Evolutionary conservation across 2,329 filamentous ascomycete genomes (phyloP).

Genomic region (Ophiocordyceps unilateralis): DNA sequence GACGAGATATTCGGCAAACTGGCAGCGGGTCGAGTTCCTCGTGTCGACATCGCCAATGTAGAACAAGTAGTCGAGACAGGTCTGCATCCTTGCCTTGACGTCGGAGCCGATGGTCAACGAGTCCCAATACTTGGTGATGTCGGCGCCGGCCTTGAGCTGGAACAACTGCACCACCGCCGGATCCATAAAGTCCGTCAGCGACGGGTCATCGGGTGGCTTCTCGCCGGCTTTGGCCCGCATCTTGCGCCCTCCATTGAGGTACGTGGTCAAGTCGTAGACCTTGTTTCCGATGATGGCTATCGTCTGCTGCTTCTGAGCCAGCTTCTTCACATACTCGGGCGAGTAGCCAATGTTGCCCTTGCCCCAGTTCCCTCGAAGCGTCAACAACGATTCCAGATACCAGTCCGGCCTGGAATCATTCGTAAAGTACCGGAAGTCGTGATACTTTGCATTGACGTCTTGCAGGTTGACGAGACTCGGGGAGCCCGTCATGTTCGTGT

Average conservation of each 20-base stretch:
- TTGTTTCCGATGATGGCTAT: constrained; percentile 65
- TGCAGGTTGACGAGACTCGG: constrained; percentile 44
- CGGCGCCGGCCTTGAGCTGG: constrained; percentile 53
- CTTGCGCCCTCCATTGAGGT: constrained; percentile 57
- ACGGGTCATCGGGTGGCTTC: constrained; percentile 23
- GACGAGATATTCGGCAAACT: constrained; percentile 80
- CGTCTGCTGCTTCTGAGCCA: constrained; percentile 43
- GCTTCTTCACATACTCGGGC: constrained; percentile 53
- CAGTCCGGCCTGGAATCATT: constrained; percentile 77
- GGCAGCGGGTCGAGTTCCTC: constrained; percentile 66
- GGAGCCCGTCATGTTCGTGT: constrained; percentile 55
- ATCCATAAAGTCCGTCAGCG: constrained; percentile 68
- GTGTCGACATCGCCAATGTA: constrained; percentile 88
- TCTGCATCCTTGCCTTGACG: constrained; percentile 50
- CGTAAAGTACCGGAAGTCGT: constrained; percentile 78
- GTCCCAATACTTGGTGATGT: constrained; percentile 74
- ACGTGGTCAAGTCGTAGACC: constrained; percentile 82
- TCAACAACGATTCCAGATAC: constrained; percentile 78
- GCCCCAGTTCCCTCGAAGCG: constrained; percentile 60
- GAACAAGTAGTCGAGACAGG: constrained; percentile 86
- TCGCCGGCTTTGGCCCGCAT: constrained; percentile 39
- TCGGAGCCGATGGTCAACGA: constrained; percentile 40
- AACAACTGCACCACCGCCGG: constrained; percentile 59
- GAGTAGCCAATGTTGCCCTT: constrained; percentile 82
- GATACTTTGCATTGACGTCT: constrained; percentile 65